Conservation (phyloP, 1,284 basidiomycete species). For the Calocybe gambosa region DNA sequence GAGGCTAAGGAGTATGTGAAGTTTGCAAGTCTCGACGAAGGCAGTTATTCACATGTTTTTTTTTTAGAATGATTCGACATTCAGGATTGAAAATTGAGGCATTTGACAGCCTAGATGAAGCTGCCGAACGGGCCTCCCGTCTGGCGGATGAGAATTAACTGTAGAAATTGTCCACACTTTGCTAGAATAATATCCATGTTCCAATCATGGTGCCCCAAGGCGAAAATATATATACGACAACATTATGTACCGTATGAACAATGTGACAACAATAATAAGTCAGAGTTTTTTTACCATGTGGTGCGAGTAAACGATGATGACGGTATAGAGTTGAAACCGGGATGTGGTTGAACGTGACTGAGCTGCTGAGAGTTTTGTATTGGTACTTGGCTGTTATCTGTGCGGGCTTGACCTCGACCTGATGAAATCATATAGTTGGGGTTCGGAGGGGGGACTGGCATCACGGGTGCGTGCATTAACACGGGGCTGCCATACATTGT, state of each 20-base stretch:
- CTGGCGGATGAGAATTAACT: constrained; percentile 42
- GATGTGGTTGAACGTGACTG: constrained; percentile 23
- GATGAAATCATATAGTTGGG: constrained; percentile 32
- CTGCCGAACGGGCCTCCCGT: constrained; percentile 81
- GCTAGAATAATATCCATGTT: constrained; percentile 8
- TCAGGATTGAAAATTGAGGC: constrained; percentile 92
- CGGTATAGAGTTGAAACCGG: constrained; percentile 29
- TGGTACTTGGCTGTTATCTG: constrained; percentile 32
- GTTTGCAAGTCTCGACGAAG: too few species aligned
- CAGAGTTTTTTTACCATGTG: constrained; percentile 32
- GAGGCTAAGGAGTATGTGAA: constrained; percentile 91
- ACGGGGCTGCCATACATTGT: constrained; percentile 66
- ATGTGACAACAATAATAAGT: constrained; percentile 16
- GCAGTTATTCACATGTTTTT: too few species aligned
- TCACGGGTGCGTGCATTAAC: constrained; percentile 50
- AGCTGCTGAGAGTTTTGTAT: constrained; percentile 25
- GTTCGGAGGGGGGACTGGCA: constrained; percentile 29
- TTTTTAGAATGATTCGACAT: constrained; percentile 78
- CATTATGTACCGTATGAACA: constrained; percentile 31
- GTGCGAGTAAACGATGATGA: constrained; percentile 34
- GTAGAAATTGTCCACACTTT: neutral
- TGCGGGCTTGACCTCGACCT: constrained; percentile 33
- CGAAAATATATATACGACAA: constrained; percentile 28
- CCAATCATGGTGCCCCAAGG: constrained; percentile 12
- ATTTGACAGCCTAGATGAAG: constrained; percentile 82